Evolutionary conservation across 2,329 filamentous ascomycete genomes (phyloP), one percentile per base, ranked within the genome.

Genomic region (Cladosporium austrohemisphaericum): DNA sequence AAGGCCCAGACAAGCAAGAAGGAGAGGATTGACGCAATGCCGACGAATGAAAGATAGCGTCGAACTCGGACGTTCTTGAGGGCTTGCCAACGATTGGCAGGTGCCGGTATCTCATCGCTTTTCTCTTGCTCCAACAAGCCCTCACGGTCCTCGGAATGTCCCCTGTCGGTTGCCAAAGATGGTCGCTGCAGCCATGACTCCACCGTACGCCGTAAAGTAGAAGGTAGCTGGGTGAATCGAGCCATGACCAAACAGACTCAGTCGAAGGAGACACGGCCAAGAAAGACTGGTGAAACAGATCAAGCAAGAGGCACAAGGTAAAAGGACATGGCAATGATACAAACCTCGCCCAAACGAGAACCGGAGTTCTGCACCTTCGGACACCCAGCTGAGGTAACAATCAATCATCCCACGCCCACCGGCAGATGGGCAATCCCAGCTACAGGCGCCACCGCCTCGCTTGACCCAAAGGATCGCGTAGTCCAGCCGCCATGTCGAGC

Each of bases 51-150:
- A 19, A 37, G 20, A 23, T 38, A 47, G 10, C 44, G 43, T 18
- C 43, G 32, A 2, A 25, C 3, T 28, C 23, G 32, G 2, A 36
- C 16, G 13, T n/a, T 10, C 19, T 25, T 19, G 11, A 46, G 2
- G 6, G 3, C 8, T 33, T 25, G 31, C 43, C 22, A 37, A 5
- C 14, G 5, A 3, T 36, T 18, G 9, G 13, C 9, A 18, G 14
- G 9, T n/a, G 20, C 14, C 5, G 5, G 20, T 9, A 23, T 16
- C 11, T 16, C 9, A 10, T 36, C 11, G 10, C 31, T 28, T 7
- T 47, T 29, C 33, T 47, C 44, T 10, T 29, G 44, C 16, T 31
- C 44, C 13, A 47, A n/a, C 18, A 47, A 25, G 18, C 25, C 11
- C 11, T 47, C 44, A 19, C 26, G 10, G 7, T 38, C 23, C n/a